A percentile compares a stretch with the other conserved stretches of the same genome.
These are phyloP conservation scores for Phytophthora palmivora DNA, from an alignment of 352 stramenopile genomes.

Conservation along the genomic window DNA sequence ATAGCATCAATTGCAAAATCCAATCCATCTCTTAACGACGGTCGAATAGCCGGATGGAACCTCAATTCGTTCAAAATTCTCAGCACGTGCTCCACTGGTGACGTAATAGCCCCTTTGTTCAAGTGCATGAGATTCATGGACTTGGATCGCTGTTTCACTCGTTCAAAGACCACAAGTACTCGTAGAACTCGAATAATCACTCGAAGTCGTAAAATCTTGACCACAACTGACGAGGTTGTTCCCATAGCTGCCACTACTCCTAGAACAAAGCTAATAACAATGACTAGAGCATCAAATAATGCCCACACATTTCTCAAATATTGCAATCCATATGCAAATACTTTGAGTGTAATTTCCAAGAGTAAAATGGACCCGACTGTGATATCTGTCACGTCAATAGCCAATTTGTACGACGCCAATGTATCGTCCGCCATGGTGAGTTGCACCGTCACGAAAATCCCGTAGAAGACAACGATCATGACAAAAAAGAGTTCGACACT, in stretches of 20 bases:
- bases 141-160: slow-evolving; percentile 81
- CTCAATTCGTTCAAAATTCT: slow-evolving; percentile 76
- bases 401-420: slow-evolving; percentile 62
- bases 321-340: slow-evolving; percentile 79
- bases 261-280: slow-evolving; percentile 81
- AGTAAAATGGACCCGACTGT: slow-evolving; percentile 86
- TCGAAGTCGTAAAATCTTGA: slow-evolving; percentile 77
- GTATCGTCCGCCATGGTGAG: slow-evolving; percentile 73
- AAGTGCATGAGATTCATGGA: slow-evolving; percentile 78
- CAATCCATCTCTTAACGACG: slow-evolving; percentile 62
- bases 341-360: slow-evolving; percentile 80
- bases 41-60: slow-evolving; percentile 74
- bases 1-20: slow-evolving; percentile 88
- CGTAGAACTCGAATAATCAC: slow-evolving; percentile 82
- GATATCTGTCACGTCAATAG: slow-evolving; percentile 84
- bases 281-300: slow-evolving; percentile 83
- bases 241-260: slow-evolving; percentile 70
- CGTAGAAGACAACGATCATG: slow-evolving; percentile 88
- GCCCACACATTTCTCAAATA: slow-evolving; percentile 77
- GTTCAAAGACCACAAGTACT: slow-evolving; percentile 88
- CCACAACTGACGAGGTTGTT: slow-evolving; percentile 57
- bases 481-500: slow-evolving; percentile 91
- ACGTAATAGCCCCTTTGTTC: slow-evolving; percentile 70
- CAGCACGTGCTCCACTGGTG: slow-evolving; percentile 83
- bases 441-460: slow-evolving; percentile 85